phyloP scores from a whole-genome alignment of 192 early-diverging fungal genomes.

The Spizellomyces sp. region DNA sequence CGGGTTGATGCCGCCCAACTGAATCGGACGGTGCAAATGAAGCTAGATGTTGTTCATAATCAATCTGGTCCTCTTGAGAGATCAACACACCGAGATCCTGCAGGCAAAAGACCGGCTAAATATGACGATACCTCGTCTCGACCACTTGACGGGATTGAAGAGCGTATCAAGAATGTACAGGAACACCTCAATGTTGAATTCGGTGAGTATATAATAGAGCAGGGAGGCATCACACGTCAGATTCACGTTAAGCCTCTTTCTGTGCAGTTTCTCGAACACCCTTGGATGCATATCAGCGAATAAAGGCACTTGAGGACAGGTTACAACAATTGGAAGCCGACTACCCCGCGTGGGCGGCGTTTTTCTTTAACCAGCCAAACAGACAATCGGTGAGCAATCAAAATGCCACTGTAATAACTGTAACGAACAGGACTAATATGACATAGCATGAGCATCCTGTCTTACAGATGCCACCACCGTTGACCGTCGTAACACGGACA shows the following conservation, averaged over 20 bases:
- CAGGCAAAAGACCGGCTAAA: constrained; percentile 15
- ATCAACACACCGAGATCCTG: constrained; percentile 36
- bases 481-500: constrained; percentile 21
- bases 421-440: background rate
- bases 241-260: constrained; percentile 3
- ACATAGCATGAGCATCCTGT: background rate
- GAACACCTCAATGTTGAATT: constrained; percentile 72
- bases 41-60: constrained; percentile 68
- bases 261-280: constrained; percentile 38
- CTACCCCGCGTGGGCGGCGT: constrained; percentile 77
- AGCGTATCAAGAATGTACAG: constrained; percentile 73
- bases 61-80: constrained; percentile 65
- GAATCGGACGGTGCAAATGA: constrained; percentile 80
- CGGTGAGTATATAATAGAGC: constrained; percentile 35
- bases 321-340: constrained; percentile 75
- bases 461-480: constrained; percentile 5
- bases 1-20: constrained; percentile 72
- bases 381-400: constrained; percentile 27
- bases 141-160: constrained; percentile 46
- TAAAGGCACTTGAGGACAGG: constrained; percentile 75
- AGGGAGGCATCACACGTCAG: background rate
- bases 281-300: constrained; percentile 52
- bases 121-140: background rate
- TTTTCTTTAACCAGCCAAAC: constrained; percentile 77
- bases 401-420: background rate